Evolutionary conservation across 306 rosid genomes (phyloP).

Genomic region (Casuarina cunninghamiana): DNA sequence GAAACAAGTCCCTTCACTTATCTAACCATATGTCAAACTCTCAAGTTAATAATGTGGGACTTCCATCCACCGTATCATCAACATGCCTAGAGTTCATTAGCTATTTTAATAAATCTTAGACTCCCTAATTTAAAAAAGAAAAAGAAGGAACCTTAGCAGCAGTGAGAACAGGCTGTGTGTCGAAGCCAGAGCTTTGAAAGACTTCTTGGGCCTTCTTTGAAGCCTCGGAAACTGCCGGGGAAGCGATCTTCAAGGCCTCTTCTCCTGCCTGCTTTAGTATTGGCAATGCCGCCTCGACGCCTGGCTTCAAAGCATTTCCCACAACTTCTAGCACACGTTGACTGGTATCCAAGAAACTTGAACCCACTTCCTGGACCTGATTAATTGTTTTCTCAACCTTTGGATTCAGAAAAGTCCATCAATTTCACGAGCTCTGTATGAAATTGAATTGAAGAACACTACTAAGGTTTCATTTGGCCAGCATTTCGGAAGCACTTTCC

Average conservation of each 20-base stretch:
- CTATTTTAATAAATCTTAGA: neutral
- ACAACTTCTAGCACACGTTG: slow-evolving; percentile 45
- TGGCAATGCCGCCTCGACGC: slow-evolving; percentile 67
- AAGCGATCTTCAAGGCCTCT: slow-evolving; percentile 72
- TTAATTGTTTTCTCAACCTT: slow-evolving; percentile 84
- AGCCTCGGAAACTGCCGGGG: slow-evolving; percentile 78
- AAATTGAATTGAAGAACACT: slow-evolving; percentile 4
- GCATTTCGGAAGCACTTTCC: neutral
- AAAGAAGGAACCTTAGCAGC: slow-evolving; percentile 70
- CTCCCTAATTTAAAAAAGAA: neutral
- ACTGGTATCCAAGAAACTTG: slow-evolving; percentile 51
- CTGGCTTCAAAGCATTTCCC: slow-evolving; percentile 69
- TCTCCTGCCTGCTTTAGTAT: slow-evolving; percentile 71
- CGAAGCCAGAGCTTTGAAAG: slow-evolving; percentile 70
- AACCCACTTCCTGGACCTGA: slow-evolving; percentile 73
- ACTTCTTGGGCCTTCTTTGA: slow-evolving; percentile 81
- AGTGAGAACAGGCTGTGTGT: slow-evolving; percentile 56
- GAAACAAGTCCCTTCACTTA: too few relatives aligned
- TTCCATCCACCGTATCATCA: too few relatives aligned
- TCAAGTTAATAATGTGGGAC: too few relatives aligned
- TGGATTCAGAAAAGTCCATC: slow-evolving; percentile 1
- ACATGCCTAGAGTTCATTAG: neutral
- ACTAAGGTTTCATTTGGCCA: neutral
- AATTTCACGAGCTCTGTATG: slow-evolving; percentile 19
- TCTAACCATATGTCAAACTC: too few relatives aligned